These are phyloP conservation scores for Neurospora sublineolata DNA, from an alignment of 495 filamentous ascomycete species.

Conservation along the genomic window DNA sequence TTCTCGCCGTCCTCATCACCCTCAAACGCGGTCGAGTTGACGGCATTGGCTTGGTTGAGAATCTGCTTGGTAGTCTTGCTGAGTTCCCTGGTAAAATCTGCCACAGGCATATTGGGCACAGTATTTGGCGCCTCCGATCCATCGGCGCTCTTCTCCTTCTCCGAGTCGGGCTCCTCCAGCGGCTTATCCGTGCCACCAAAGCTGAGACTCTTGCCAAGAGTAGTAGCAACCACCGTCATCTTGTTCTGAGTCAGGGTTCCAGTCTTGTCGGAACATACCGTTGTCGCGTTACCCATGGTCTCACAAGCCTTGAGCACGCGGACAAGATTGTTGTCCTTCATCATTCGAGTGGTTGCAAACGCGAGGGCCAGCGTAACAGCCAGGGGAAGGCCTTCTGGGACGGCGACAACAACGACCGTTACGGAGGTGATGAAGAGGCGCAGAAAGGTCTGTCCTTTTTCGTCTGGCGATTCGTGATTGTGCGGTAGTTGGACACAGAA, in stretches of 20 bases:
- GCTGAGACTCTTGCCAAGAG: constrained; percentile 53
- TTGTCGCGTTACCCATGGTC: constrained; percentile 95
- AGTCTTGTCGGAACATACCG: constrained; percentile 94
- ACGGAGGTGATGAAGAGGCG: constrained; percentile 92
- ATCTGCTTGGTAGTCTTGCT: constrained; percentile 47
- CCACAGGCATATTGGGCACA: constrained; percentile 21
- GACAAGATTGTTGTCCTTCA: constrained; percentile 90
- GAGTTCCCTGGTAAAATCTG: constrained; percentile 36
- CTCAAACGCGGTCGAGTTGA: constrained; percentile 87
- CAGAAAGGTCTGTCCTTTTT: constrained; percentile 82
- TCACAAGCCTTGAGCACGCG: constrained; percentile 85
- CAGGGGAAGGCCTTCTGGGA: constrained; percentile 84
- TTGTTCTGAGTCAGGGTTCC: constrained; percentile 90
- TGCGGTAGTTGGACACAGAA: constrained; percentile 58
- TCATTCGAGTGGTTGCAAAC: constrained; percentile 89
- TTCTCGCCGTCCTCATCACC: constrained; percentile 64
- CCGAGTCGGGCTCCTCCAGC: constrained; percentile 10
- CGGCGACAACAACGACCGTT: constrained; percentile 95
- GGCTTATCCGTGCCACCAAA: constrained; percentile 42
- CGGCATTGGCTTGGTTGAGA: constrained; percentile 59
- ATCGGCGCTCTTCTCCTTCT: constrained; percentile 1
- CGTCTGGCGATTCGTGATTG: constrained; percentile 40
- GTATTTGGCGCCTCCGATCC: constrained; percentile 2
- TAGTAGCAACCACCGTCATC: constrained; percentile 78
- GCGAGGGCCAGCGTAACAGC: constrained; percentile 92